Base-by-base conservation (phyloP, 31 red algal species). In the Pterothamnion heteromorphum region DNA sequence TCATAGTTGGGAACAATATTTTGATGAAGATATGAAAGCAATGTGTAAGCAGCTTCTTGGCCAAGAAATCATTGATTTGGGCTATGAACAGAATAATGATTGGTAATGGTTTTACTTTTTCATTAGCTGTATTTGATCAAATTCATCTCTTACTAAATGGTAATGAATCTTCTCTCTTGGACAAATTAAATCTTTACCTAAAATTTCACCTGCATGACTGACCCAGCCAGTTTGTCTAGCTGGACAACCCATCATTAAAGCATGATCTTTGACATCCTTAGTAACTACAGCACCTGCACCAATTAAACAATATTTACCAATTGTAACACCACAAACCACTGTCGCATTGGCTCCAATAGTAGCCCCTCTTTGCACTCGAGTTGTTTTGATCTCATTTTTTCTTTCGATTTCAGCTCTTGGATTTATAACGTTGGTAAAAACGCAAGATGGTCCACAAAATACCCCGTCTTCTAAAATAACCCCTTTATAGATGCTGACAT, bases 281-380 rank as follows among this genome's bases (percentile, higher is more conserved):
- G 93, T 92, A 24, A 94, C 90, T 9, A 94, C 93, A 32, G 93
- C 89, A 33, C 93, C 93, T 33, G 93, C 93, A 2, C 71, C 93
- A 39, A 94, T 91, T 35, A 94, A 93, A 32, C 44, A 34, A 90
- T 74, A 44, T 32, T 27, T 74, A 22, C 90, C 90, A 3, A 94
- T 22, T 0, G 0, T 72, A 44, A 92, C 76, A 33, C 93, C 93
- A 74, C 93, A 94, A 36, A 94, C 93, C 21, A 94, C 3, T 30
- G 58, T 74, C 35, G 90, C 58, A 57, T 92, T 92, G 14, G 90
- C 93, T 23, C 93, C 93, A 0, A 94, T 20, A 28, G 90, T 94
- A 3, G 90, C 90, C 0, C 58, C 93, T n/a, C 35, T 74, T 35
- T 51, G 37, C 36, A 94, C 90, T 28, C 0, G 24, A 22, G 93